Conservation (phyloP, 2,329 filamentous ascomycete species). For the Talaromyces verruculosus region DNA sequence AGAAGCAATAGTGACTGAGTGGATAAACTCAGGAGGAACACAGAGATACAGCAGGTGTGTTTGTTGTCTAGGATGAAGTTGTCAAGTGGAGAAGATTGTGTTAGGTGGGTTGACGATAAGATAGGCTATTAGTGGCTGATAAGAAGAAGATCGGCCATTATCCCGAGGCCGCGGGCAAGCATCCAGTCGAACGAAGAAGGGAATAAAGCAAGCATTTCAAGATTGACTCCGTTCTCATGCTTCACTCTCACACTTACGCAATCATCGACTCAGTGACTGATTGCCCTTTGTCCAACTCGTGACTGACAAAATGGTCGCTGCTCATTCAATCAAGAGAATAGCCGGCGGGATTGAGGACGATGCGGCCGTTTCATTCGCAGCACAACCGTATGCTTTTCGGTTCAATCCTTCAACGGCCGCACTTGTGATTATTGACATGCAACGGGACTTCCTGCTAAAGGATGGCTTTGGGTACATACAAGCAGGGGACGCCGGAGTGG, state of each 20-base stretch:
- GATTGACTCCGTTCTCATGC: neutral
- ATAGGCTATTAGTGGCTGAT: neutral
- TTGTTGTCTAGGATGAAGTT: neutral
- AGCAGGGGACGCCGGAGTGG: conserved; percentile 41
- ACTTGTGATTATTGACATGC: conserved; percentile 55
- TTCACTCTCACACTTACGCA: neutral
- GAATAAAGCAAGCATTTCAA: neutral
- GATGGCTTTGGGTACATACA: conserved; percentile 56
- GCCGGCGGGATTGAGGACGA: neutral
- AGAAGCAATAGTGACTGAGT: neutral
- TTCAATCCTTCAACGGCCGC: conserved; percentile 51
- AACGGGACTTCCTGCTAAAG: conserved; percentile 52
- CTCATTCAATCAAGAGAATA: conserved; percentile 11
- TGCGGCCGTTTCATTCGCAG: conserved; percentile 6
- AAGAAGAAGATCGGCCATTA: neutral
- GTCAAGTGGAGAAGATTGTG: neutral
- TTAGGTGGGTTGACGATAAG: neutral
- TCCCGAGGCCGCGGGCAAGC: conserved; percentile 4
- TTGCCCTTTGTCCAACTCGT: neutral
- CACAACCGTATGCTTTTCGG: conserved; percentile 50
- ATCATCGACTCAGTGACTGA: neutral
- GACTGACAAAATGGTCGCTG: conserved; percentile 9
- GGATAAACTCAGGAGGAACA: neutral
- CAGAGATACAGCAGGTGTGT: neutral
- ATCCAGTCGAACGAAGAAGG: neutral